phyloP scores from a whole-genome alignment of 1,284 basidiomycete species.

The Fomes fomentarius region DNA sequence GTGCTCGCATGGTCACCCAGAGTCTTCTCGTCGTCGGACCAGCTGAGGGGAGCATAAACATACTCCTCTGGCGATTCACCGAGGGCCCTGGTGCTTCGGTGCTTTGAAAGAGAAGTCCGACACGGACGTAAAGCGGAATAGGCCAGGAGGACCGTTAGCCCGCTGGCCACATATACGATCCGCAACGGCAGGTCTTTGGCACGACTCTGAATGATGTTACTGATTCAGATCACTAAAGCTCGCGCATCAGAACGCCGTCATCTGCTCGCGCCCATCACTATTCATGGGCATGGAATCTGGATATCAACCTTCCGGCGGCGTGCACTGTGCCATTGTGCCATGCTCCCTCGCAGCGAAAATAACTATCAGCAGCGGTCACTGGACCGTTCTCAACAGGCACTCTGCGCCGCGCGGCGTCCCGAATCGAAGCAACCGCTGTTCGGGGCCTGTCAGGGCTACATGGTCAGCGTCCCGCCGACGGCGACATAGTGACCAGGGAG shows the following conservation, averaged over 20 bases:
- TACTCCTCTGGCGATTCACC: slow-evolving; percentile 13
- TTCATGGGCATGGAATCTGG: no score
- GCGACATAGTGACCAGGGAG: background rate
- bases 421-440: slow-evolving; percentile 8
- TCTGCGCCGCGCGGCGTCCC: slow-evolving; percentile 3
- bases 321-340: slow-evolving; percentile 10
- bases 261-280: slow-evolving; percentile 1
- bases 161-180: background rate
- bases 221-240: no score
- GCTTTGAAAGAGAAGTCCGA: background rate
- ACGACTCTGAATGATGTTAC: slow-evolving; percentile 8
- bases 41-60: slow-evolving; percentile 1
- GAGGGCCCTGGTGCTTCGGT: slow-evolving; percentile 4
- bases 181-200: background rate
- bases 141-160: background rate
- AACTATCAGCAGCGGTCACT: slow-evolving; percentile 14
- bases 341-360: slow-evolving; percentile 7
- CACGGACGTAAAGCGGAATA: slow-evolving; percentile 5
- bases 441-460: slow-evolving; percentile 13
- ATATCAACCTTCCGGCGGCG: no score
- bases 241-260: slow-evolving; percentile 19
- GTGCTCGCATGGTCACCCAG: background rate
- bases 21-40: background rate
- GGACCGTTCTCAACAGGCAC: slow-evolving; percentile 19
- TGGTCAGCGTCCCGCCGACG: slow-evolving; percentile 7